phyloP scores from a whole-genome alignment of 495 filamentous ascomycete species.

The Apiosordaria backusii region DNA sequence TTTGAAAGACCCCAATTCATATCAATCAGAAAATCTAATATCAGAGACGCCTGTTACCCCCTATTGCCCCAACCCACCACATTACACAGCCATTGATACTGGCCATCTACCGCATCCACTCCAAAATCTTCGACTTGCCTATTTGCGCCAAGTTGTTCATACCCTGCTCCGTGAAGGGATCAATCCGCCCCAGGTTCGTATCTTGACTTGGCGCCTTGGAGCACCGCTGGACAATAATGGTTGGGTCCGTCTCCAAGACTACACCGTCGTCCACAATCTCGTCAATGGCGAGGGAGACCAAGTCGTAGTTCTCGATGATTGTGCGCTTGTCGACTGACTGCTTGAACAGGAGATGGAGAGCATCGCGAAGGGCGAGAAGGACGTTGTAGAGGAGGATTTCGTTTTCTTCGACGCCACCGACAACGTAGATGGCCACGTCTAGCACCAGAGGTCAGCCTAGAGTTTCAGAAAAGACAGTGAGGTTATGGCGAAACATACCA shows the following conservation, averaged over 20 bases:
- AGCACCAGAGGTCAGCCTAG: too few relatives aligned
- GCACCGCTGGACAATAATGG: constrained; percentile 84
- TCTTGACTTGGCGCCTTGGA: constrained; percentile 90
- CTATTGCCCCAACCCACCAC: neutral
- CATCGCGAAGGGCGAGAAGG: constrained; percentile 81
- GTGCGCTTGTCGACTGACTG: constrained; percentile 96
- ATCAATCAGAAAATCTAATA: constrained; percentile 1
- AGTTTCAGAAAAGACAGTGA: neutral
- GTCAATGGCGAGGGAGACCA: constrained; percentile 84
- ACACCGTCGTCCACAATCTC: constrained; percentile 97
- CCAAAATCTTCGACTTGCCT: constrained; percentile 85
- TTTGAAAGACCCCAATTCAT: neutral
- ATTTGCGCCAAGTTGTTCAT: constrained; percentile 93
- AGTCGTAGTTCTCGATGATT: constrained; percentile 96
- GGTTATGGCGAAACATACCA: neutral
- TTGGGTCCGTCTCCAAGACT: constrained; percentile 93
- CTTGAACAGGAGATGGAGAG: constrained; percentile 86
- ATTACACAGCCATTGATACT: constrained; percentile 39
- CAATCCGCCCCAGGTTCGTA: constrained; percentile 85
- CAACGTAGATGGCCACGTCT: constrained; percentile 95
- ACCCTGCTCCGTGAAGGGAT: constrained; percentile 86
- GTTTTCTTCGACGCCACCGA: constrained; percentile 83
- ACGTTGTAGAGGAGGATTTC: constrained; percentile 96
- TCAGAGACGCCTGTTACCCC: neutral
- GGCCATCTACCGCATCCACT: constrained; percentile 76